These are phyloP conservation scores for Fraxinus latifolia DNA, from an alignment of 305 asterid genomes.

Conservation along the genomic window DNA sequence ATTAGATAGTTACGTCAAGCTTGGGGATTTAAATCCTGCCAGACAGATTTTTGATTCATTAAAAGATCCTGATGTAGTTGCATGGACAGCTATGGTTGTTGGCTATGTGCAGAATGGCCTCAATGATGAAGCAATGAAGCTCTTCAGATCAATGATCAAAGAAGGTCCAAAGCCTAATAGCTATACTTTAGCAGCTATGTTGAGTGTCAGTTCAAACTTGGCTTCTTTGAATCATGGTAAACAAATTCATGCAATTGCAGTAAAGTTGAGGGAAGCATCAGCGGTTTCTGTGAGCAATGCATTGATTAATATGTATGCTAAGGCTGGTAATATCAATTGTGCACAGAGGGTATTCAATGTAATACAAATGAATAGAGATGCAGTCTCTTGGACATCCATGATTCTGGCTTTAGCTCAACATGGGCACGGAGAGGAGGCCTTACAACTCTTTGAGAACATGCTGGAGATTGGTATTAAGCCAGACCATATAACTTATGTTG, in stretches of 20 bases:
- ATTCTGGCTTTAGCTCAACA: constrained; percentile 80
- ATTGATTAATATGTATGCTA: constrained; percentile 72
- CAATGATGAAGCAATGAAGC: constrained; percentile 55
- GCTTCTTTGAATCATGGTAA: constrained; percentile 77
- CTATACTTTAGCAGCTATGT: constrained; percentile 73
- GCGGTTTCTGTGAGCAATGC: constrained; percentile 72
- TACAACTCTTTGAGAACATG: constrained; percentile 64
- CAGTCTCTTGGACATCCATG: constrained; percentile 85
- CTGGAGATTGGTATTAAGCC: constrained; percentile 47
- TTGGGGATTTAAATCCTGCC: constrained; percentile 73
- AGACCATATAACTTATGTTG: constrained; percentile 76
- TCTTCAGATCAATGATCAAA: constrained; percentile 58
- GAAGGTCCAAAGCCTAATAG: constrained; percentile 64
- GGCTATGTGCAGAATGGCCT: constrained; percentile 68
- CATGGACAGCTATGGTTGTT: constrained; percentile 89
- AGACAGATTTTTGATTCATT: constrained; percentile 64
- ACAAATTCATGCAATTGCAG: constrained; percentile 64
- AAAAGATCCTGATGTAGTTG: constrained; percentile 68
- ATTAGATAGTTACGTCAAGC: constrained; percentile 72
- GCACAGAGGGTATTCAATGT: constrained; percentile 48
- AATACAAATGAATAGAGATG: constrained; percentile 41
- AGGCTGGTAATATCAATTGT: constrained; percentile 52
- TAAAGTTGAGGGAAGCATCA: constrained; percentile 48
- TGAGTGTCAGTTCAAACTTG: constrained; percentile 61
- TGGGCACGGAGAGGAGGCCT: constrained; percentile 70